Evolutionary conservation across 75 land plant species (phyloP).

Genomic region (Cryptomeria japonica): DNA sequence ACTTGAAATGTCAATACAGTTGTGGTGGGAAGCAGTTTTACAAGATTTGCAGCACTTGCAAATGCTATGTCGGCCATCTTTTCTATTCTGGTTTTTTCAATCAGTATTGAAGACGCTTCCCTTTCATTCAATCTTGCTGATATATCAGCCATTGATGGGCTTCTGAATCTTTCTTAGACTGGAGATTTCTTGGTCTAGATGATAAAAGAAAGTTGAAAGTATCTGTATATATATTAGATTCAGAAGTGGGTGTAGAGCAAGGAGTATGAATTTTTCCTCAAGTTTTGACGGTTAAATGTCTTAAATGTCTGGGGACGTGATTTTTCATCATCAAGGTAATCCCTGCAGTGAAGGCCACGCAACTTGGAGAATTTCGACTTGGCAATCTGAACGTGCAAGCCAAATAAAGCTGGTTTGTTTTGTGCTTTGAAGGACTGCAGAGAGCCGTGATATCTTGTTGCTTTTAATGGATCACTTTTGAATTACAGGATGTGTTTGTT

Average conservation of each 20-base stretch:
- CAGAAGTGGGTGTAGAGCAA: not conserved
- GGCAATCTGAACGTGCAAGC: too few relatives aligned
- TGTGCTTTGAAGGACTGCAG: not conserved
- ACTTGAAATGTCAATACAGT: slow-evolving; percentile 68
- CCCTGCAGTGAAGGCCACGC: too few relatives aligned
- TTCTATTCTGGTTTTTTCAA: not conserved
- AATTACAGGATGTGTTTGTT: not conserved
- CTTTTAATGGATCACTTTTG: not conserved
- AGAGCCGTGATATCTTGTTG: not conserved
- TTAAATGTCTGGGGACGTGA: too few relatives aligned
- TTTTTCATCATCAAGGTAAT: too few relatives aligned
- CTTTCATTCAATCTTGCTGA: not conserved
- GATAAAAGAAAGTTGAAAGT: not conserved
- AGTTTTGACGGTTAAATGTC: too few relatives aligned
- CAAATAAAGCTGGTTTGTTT: too few relatives aligned
- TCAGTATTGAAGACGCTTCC: not conserved
- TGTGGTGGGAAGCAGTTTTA: slow-evolving; percentile 67
- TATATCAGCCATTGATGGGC: not conserved
- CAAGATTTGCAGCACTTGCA: slow-evolving; percentile 44
- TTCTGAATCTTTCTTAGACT: not conserved
- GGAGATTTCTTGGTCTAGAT: not conserved
- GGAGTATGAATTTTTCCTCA: too few relatives aligned
- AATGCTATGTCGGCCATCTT: slow-evolving; percentile 15
- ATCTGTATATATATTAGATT: too few relatives aligned
- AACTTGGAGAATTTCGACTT: too few relatives aligned